Percentiles rank a stretch among this genome's conserved stretches.
phyloP scores from a whole-genome alignment of 371 early-diverging fungal genomes.

The Actinomortierella ambigua region DNA sequence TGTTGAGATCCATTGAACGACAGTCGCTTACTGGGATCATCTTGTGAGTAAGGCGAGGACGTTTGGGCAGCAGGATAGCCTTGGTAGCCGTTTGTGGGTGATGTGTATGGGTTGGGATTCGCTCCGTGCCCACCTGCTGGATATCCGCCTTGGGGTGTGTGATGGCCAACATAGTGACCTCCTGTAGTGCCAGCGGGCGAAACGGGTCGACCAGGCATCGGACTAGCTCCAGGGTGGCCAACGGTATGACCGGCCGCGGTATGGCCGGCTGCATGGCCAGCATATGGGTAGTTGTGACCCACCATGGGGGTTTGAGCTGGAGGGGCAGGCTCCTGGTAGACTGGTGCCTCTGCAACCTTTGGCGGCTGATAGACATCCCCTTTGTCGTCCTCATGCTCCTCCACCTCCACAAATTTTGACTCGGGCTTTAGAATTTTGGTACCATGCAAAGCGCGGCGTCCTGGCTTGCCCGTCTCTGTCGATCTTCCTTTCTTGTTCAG shows the following conservation, averaged over 20 bases:
- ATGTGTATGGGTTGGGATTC: conserved; percentile 12
- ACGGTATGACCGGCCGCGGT: too few relatives aligned
- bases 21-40: conserved; percentile 27
- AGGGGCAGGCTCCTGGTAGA: conserved; percentile 10
- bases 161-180: conserved; percentile 28
- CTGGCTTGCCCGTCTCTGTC: conserved; percentile 3
- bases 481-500: conserved; percentile 16
- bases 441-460: conserved; percentile 30
- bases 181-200: conserved; percentile 16
- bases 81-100: conserved; percentile 12
- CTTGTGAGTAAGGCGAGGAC: conserved; percentile 10
- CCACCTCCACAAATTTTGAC: conserved; percentile 11
- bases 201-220: conserved; percentile 16
- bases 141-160: conserved; percentile 28
- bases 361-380: conserved; percentile 40
- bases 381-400: conserved; percentile 14
- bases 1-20: conserved; percentile 22
- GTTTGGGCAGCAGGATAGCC: conserved; percentile 11
- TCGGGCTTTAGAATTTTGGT: conserved; percentile 18
- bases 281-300: too few relatives aligned
- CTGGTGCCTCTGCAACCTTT: conserved; percentile 26
- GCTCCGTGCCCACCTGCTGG: conserved; percentile 2
- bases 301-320: conserved; percentile 26
- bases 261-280: not conserved
- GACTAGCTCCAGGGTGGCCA: conserved; percentile 27